Evolutionary conservation across 345 rosid species (phyloP), one percentile per base, ranked within the genome.

Genomic region (Eucalyptus tenuipes): DNA sequence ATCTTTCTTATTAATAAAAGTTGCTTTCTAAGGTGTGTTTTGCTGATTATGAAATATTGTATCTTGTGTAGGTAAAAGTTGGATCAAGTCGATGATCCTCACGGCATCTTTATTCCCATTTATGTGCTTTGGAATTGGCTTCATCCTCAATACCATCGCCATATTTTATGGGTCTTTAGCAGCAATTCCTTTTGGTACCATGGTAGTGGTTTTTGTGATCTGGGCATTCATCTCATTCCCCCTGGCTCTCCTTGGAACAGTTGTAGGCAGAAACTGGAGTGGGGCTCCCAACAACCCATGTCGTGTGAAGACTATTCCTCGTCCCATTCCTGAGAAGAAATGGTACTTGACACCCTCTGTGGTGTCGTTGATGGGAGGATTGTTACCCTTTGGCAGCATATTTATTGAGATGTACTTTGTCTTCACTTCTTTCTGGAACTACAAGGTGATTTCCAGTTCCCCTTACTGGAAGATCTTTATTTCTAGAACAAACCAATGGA

Each of bases 181-280:
- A 5, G 99, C 99, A 49, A 97, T 97, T 91, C 99, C 99, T 86
- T 97, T 97, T 91, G 99, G 99, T 91, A 97, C 99, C 42, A 94
- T 97, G 95, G 96, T 96, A 88, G 99, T 97, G 80, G 98, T 97
- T 90, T 97, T 95, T 57, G 92, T 97, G 71, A 97, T 97, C 68
- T 97, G 99, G 99, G 99, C 95, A 53, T 97, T 97, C 91, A 97
- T 97, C 91, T 97, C 99, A 66, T 96, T 97, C 93, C 99, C 99
- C 86, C 92, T 97, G 59, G 99, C 99, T 20, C 98, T 97, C 90
- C 95, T 97, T 64, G 99, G 99, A 87, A 97, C 99, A 15, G 99
- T 96, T 29, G 95, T 97, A 86, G 99, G 99, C 87, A 95, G 97
- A 92, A 97, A 95, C 88, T 96, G 98, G 96, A 96, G 98, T 87